A percentile compares a stretch with the other conserved stretches of the same genome.
Conservation (phyloP, 805 yeast species). For the Metschnikowia arizonensis region DNA sequence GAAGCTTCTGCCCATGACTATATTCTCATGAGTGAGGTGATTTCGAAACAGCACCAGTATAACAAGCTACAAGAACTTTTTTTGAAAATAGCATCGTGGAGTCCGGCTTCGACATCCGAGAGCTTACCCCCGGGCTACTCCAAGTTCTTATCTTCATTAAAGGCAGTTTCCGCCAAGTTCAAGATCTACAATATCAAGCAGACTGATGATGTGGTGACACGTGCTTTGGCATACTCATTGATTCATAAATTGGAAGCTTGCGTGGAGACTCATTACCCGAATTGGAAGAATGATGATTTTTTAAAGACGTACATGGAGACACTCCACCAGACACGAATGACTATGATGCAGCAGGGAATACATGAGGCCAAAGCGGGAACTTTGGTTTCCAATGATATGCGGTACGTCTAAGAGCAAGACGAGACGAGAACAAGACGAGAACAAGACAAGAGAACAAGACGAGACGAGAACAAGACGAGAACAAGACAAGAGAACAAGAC, state of each 20-base stretch:
- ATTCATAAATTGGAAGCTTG: constrained; percentile 13
- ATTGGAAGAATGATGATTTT: background rate
- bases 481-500: too few species aligned
- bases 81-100: constrained; percentile 20
- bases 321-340: constrained; percentile 5
- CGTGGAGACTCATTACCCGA: constrained; percentile 4
- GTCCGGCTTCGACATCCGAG: too few species aligned
- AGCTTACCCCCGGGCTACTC: constrained; percentile 12
- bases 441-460: too few species aligned
- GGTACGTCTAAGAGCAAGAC: background rate
- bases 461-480: too few species aligned
- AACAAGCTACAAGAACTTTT: constrained; percentile 25
- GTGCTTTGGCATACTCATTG: constrained; percentile 16
- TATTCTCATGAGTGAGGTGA: constrained; percentile 14
- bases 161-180: constrained; percentile 30
- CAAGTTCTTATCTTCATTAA: constrained; percentile 25
- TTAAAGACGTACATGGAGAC: constrained; percentile 3
- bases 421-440: too few species aligned
- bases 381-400: background rate
- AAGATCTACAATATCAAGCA: constrained; percentile 20
- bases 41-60: constrained; percentile 16
- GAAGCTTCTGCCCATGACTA: constrained; percentile 26
- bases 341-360: constrained; percentile 7
- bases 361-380: constrained; percentile 3
- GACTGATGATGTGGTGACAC: constrained; percentile 10